Conservation (phyloP, 805 yeast species). For the Metschnikowia arizonensis region DNA sequence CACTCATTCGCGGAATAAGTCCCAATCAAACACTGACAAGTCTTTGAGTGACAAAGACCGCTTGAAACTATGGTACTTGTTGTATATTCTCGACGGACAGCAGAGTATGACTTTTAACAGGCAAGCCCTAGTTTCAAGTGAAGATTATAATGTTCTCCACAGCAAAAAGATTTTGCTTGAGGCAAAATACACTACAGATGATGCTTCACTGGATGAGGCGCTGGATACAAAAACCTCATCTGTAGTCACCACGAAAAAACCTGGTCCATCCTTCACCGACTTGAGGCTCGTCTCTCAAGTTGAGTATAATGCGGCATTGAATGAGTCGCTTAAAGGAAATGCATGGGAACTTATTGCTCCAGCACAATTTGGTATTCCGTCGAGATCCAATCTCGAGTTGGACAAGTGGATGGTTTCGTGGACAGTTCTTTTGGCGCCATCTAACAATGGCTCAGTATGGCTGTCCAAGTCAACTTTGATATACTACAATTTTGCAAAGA, state of each 20-base stretch:
- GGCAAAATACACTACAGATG: background rate
- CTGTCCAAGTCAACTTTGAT: constrained; percentile 65
- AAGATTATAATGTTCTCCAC: constrained; percentile 42
- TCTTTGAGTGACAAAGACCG: constrained; percentile 30
- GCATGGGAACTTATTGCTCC: constrained; percentile 63
- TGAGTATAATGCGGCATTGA: constrained; percentile 61
- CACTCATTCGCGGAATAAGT: background rate
- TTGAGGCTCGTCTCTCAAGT: constrained; percentile 63
- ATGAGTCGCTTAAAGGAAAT: constrained; percentile 51
- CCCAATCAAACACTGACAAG: constrained; percentile 36
- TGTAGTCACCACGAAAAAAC: background rate
- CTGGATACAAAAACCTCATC: background rate
- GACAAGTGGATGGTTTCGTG: constrained; percentile 81
- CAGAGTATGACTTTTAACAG: constrained; percentile 59
- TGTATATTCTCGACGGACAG: constrained; percentile 65
- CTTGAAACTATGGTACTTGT: constrained; percentile 60
- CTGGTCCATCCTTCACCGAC: constrained; percentile 33
- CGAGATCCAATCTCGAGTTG: constrained; percentile 59
- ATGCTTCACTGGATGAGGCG: background rate
- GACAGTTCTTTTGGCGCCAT: constrained; percentile 65
- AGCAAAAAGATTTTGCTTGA: constrained; percentile 35
- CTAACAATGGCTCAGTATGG: constrained; percentile 55
- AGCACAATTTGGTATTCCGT: constrained; percentile 61
- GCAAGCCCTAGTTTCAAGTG: constrained; percentile 49
- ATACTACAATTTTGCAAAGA: constrained; percentile 69